phyloP scores from a whole-genome alignment of 106 monocot genomes.

The Acorus gramineus region DNA sequence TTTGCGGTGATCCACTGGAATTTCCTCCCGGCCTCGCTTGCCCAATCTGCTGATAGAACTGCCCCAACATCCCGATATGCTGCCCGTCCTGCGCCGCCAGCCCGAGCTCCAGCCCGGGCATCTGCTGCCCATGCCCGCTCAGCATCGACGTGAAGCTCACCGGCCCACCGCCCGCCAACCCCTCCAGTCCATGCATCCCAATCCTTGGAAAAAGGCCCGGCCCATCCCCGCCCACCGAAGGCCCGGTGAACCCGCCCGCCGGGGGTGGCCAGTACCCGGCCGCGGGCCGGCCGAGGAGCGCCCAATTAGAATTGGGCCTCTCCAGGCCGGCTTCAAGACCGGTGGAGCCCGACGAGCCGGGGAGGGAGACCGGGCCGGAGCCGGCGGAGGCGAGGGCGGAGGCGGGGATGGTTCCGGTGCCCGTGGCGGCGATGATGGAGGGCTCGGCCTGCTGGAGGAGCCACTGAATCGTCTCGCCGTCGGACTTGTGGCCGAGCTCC shows the following conservation, averaged over 20 bases:
- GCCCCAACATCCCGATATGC: conserved; percentile 35
- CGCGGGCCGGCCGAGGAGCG: conserved; percentile 5
- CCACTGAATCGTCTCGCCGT: conserved; percentile 73
- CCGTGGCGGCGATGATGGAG: conserved; percentile 64
- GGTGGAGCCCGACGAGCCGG: conserved; percentile 2
- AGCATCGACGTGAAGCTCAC: conserved; percentile 55
- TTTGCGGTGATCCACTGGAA: no score
- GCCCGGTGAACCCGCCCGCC: conserved; percentile 6
- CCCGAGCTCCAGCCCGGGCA: conserved; percentile 56
- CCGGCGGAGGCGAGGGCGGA: conserved; percentile 32
- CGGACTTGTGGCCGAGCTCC: conserved; percentile 70
- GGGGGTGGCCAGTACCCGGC: conserved; percentile 14
- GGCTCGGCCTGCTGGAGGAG: conserved; percentile 65
- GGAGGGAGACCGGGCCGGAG: conserved; percentile 8
- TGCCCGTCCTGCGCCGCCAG: conserved; percentile 35
- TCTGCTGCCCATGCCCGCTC: conserved; percentile 19
- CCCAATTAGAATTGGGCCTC: not conserved
- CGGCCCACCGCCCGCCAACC: conserved; percentile 11
- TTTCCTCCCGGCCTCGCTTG: no score
- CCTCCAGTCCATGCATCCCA: conserved; percentile 35
- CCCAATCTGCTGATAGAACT: conserved; percentile 33
- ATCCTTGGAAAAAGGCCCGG: conserved; percentile 3
- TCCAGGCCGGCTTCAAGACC: conserved; percentile 10
- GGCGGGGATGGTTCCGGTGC: conserved; percentile 60
- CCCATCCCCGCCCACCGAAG: not conserved